These are phyloP conservation scores for Dissoconium aciculare DNA, from an alignment of 2,329 filamentous ascomycete genomes.

Conservation along the genomic window DNA sequence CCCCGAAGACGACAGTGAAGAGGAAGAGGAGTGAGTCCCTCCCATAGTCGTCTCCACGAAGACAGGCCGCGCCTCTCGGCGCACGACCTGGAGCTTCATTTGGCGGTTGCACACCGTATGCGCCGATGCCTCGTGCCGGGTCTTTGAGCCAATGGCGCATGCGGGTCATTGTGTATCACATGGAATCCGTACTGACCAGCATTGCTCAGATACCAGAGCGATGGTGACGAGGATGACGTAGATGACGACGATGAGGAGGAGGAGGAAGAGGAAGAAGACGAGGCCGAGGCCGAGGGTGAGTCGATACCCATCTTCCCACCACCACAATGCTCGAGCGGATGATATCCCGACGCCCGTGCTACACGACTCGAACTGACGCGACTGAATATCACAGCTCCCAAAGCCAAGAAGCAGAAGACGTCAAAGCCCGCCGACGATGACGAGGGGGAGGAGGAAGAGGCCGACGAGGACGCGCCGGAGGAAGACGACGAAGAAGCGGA, in stretches of 20 bases:
- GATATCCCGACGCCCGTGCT: no score
- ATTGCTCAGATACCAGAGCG: constrained; percentile 1
- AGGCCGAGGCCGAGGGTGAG: background rate
- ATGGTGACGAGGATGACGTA: background rate
- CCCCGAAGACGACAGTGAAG: constrained; percentile 30
- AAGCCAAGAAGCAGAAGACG: background rate
- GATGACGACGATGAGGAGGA: background rate
- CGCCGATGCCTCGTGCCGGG: background rate
- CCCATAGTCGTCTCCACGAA: constrained; percentile 1
- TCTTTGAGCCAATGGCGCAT: background rate
- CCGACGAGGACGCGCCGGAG: constrained; percentile 29
- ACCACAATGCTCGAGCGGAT: background rate
- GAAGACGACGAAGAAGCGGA: constrained; percentile 30
- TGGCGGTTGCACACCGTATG: background rate
- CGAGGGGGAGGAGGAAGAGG: constrained; percentile 29
- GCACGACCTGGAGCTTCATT: background rate
- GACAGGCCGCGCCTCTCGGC: background rate
- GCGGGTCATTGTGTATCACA: background rate
- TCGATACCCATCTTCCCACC: background rate
- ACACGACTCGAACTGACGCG: background rate
- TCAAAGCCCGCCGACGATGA: constrained; percentile 28
- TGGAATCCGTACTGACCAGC: no score
- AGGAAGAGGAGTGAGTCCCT: constrained; percentile 28
- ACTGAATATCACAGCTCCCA: constrained; percentile 1
- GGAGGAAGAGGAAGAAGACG: background rate